Evolutionary conservation across 768 basidiomycete genomes (phyloP).

Genomic region (Termitomyces bulborhizus): DNA sequence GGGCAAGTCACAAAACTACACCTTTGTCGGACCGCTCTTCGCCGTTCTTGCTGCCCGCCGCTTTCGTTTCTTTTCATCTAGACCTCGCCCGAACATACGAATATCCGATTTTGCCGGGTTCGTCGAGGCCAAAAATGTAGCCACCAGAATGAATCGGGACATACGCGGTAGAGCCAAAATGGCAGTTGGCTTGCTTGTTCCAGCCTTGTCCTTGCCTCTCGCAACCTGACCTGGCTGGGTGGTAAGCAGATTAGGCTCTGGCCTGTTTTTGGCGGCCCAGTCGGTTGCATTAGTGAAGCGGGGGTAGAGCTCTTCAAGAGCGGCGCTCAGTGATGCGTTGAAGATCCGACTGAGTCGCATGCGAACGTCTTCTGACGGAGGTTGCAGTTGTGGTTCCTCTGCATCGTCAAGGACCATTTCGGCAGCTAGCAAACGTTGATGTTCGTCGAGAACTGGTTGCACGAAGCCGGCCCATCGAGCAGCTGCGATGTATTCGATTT

Average conservation of each 20-base stretch:
- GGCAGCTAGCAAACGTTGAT: constrained; percentile 17
- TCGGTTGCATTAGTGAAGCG: constrained; percentile 56
- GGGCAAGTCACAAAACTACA: not conserved
- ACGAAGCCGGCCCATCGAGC: constrained; percentile 81
- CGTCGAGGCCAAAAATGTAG: constrained; percentile 66
- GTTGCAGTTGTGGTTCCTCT: constrained; percentile 16
- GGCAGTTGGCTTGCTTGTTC: constrained; percentile 24
- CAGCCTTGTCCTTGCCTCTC: not conserved
- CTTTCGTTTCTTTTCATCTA: constrained; percentile 59
- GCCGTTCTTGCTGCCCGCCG: constrained; percentile 34
- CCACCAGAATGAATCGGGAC: constrained; percentile 9
- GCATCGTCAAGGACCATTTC: constrained; percentile 17
- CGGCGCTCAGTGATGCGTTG: constrained; percentile 52
- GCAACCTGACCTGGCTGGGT: constrained; percentile 17
- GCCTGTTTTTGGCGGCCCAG: constrained; percentile 53
- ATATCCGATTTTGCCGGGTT: constrained; percentile 80
- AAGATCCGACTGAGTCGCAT: constrained; percentile 61
- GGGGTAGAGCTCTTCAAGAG: constrained; percentile 64
- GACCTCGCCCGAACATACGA: constrained; percentile 74
- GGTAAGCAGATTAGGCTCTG: constrained; percentile 33
- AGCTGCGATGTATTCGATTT: constrained; percentile 69
- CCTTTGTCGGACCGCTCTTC: constrained; percentile 31
- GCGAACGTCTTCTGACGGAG: constrained; percentile 52
- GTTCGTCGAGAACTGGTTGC: constrained; percentile 56
- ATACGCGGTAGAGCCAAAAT: not conserved